These are phyloP conservation scores for Thozetella sp. DNA, from an alignment of 495 filamentous ascomycete genomes.

Conservation along the genomic window DNA sequence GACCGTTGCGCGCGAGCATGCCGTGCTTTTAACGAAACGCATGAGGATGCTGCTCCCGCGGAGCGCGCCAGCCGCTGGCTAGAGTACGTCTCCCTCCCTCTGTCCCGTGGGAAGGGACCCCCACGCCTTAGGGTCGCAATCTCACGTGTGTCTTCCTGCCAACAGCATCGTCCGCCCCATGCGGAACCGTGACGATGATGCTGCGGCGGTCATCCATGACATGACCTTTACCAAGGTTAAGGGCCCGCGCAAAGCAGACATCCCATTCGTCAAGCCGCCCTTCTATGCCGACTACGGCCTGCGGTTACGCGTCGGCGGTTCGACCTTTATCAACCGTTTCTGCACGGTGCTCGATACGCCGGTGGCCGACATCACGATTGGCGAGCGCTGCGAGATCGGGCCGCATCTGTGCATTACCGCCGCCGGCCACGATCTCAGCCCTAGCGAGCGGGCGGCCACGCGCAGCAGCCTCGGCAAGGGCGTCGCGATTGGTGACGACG, in stretches of 20 bases:
- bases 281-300: slow-evolving; percentile 35
- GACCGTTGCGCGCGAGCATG: slow-evolving; percentile 31
- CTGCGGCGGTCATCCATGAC: slow-evolving; percentile 27
- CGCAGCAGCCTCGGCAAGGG: slow-evolving; percentile 29
- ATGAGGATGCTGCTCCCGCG: slow-evolving; percentile 30
- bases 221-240: slow-evolving; percentile 26
- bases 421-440: slow-evolving; percentile 22
- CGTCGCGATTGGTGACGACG: slow-evolving; percentile 29
- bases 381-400: slow-evolving; percentile 31
- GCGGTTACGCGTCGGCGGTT: slow-evolving; percentile 26
- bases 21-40: slow-evolving; percentile 31
- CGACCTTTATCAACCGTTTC: slow-evolving; percentile 33
- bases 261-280: slow-evolving; percentile 35
- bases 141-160: neutral
- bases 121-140: neutral
- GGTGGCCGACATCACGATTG: slow-evolving; percentile 32
- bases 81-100: slow-evolving; percentile 23
- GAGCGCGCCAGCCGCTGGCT: slow-evolving; percentile 26
- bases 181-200: slow-evolving; percentile 22
- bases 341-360: slow-evolving; percentile 40
- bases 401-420: slow-evolving; percentile 29
- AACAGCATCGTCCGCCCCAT: slow-evolving; percentile 31
- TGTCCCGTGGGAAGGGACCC: neutral
- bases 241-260: slow-evolving; percentile 22
- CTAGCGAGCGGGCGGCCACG: slow-evolving; percentile 21